Evolutionary conservation across 192 early-diverging fungal species (phyloP).

Genomic region (Phycomyces nitens): DNA sequence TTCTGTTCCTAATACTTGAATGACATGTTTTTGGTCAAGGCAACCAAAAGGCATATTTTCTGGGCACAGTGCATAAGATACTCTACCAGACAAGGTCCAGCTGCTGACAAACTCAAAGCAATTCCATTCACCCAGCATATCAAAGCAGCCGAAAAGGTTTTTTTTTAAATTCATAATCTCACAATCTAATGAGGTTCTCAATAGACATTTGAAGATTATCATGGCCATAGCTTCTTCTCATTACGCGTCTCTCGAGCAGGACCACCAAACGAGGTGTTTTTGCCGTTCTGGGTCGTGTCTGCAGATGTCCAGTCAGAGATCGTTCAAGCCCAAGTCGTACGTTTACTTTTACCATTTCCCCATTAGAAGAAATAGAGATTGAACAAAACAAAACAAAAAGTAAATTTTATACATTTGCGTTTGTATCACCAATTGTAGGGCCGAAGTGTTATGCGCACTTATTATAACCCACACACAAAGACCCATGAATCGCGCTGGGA

Average conservation of each 20-base stretch:
- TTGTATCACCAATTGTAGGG: constrained; percentile 26
- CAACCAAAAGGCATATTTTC: too few relatives aligned
- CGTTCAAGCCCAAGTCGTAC: constrained; percentile 46
- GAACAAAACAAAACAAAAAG: not conserved
- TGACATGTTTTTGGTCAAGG: too few relatives aligned
- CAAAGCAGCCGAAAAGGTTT: constrained; percentile 48
- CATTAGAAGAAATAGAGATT: not conserved
- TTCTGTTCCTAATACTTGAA: too few relatives aligned
- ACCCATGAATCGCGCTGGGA: constrained; percentile 43
- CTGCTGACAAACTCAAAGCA: constrained; percentile 39
- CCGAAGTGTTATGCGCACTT: constrained; percentile 37
- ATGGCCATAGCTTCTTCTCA: constrained; percentile 55
- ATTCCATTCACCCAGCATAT: constrained; percentile 45
- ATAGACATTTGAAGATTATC: constrained; percentile 47
- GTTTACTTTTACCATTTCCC: not conserved
- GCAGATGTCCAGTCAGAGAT: constrained; percentile 41
- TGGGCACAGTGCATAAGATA: too few relatives aligned
- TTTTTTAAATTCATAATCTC: not conserved
- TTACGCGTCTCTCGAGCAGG: constrained; percentile 31
- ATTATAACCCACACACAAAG: constrained; percentile 41
- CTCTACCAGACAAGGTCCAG: constrained; percentile 27
- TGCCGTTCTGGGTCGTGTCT: constrained; percentile 53
- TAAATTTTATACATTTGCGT: not conserved
- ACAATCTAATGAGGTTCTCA: not conserved
- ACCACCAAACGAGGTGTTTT: constrained; percentile 41